Percentiles rank a stretch among this genome's conserved stretches.
Evolutionary conservation across 371 early-diverging fungal species (phyloP).

Genomic region (Vairimorpha ceranae): DNA sequence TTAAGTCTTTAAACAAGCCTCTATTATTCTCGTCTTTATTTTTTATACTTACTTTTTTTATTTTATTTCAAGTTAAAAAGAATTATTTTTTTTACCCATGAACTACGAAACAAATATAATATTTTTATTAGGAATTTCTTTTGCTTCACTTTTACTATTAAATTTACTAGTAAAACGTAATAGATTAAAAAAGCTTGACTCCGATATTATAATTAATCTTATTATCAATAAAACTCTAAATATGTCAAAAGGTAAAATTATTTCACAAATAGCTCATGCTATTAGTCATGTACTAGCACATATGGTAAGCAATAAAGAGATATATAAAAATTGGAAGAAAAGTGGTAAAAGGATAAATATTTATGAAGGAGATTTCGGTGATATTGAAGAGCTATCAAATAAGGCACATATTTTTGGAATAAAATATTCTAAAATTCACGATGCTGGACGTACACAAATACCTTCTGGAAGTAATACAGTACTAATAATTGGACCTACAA

Average conservation of each 20-base stretch:
- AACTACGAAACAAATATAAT: too few relatives aligned
- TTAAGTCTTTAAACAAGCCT: too few relatives aligned
- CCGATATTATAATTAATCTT: too few relatives aligned
- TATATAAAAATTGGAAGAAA: conserved; percentile 38
- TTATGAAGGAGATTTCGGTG: conserved; percentile 43
- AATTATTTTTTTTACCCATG: too few relatives aligned
- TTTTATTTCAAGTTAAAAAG: too few relatives aligned
- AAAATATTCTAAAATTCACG: conserved; percentile 59
- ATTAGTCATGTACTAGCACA: conserved; percentile 35
- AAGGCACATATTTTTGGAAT: conserved; percentile 29
- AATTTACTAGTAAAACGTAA: too few relatives aligned
- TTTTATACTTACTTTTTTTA: too few relatives aligned
- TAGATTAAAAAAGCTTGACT: too few relatives aligned
- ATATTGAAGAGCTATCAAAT: conserved; percentile 32
- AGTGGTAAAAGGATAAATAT: conserved; percentile 53
- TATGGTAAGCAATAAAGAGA: conserved; percentile 10
- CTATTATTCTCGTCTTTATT: too few relatives aligned
- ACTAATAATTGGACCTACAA: conserved; percentile 79
- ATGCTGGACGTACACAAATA: conserved; percentile 94
- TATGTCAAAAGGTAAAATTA: conserved; percentile 62
- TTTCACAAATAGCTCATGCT: conserved; percentile 61
- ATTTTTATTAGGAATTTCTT: too few relatives aligned
- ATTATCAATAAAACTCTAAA: conserved; percentile 56
- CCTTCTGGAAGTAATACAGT: conserved; percentile 85
- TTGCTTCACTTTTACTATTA: too few relatives aligned